These are phyloP conservation scores for Limonomyces culmigenus DNA, from an alignment of 1,284 basidiomycete genomes.

Conservation along the genomic window DNA sequence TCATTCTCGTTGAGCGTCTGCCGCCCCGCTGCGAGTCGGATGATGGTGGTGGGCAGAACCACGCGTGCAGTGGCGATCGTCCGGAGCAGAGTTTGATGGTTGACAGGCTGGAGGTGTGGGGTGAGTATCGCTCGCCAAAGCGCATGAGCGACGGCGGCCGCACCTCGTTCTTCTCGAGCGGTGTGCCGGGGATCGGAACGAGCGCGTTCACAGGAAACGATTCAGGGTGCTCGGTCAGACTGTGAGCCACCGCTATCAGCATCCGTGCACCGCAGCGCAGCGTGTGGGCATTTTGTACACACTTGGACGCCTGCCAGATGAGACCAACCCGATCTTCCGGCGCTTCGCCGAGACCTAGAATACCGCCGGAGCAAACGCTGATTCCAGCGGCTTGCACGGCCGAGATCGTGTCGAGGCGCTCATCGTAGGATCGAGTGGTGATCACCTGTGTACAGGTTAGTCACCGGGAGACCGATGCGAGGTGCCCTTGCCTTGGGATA, in stretches of 20 bases:
- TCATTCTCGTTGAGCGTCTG: constrained; percentile 84
- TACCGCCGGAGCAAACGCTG: constrained; percentile 94
- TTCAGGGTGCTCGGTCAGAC: constrained; percentile 91
- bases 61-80: constrained; percentile 93
- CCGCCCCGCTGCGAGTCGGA: constrained; percentile 87
- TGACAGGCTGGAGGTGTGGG: constrained; percentile 41
- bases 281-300: too few species aligned
- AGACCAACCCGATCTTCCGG: constrained; percentile 85
- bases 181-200: constrained; percentile 62
- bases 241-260: too few species aligned
- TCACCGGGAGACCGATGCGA: neutral
- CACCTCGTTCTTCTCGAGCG: constrained; percentile 57
- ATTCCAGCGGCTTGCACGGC: constrained; percentile 92
- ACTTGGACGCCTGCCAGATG: constrained; percentile 90
- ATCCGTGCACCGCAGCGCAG: too few species aligned
- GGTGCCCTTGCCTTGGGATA: constrained; percentile 61
- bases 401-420: constrained; percentile 77
- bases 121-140: neutral
- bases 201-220: constrained; percentile 98
- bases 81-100: constrained; percentile 74
- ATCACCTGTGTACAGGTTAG: constrained; percentile 56
- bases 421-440: constrained; percentile 89
- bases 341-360: constrained; percentile 86
- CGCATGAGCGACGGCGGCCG: constrained; percentile 5
- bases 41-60: constrained; percentile 84